Conservation (phyloP, 306 rosid species). For the Vigna unguiculata region DNA sequence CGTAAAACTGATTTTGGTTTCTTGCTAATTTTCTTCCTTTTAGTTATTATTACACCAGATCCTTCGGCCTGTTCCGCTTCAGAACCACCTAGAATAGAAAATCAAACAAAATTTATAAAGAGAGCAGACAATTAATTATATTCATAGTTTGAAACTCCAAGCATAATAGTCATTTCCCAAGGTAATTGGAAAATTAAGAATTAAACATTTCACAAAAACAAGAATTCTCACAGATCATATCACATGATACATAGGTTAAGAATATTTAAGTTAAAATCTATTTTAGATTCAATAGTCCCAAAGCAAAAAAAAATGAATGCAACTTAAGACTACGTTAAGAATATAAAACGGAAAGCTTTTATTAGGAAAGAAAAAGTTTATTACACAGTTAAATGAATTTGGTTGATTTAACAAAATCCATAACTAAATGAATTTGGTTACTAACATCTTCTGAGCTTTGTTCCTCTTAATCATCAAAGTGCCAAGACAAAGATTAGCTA, state of each 20-base stretch:
- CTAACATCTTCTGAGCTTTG: background rate
- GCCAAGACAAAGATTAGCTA: conserved; percentile 9
- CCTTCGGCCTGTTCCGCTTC: conserved; percentile 65
- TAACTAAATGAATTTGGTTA: background rate
- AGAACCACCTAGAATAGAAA: conserved; percentile 64
- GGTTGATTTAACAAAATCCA: background rate
- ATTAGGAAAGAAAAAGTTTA: background rate
- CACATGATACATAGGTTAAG: background rate
- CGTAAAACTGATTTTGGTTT: conserved; percentile 57
- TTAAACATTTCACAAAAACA: conserved; percentile 26
- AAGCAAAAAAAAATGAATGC: background rate
- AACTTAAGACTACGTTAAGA: background rate
- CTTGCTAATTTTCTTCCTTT: conserved; percentile 61
- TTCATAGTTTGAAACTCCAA: background rate
- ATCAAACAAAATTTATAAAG: conserved; percentile 10
- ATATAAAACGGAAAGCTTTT: background rate
- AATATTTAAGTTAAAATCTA: background rate
- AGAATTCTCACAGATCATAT: background rate
- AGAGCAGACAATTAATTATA: background rate
- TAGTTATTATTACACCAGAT: conserved; percentile 50
- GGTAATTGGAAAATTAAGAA: conserved; percentile 23
- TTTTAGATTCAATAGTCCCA: background rate
- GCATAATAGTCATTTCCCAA: conserved; percentile 16
- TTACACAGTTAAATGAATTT: background rate
- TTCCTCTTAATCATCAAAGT: background rate